Conservation (phyloP, 2,329 filamentous ascomycete genomes). For the Botrytis elliptica region DNA sequence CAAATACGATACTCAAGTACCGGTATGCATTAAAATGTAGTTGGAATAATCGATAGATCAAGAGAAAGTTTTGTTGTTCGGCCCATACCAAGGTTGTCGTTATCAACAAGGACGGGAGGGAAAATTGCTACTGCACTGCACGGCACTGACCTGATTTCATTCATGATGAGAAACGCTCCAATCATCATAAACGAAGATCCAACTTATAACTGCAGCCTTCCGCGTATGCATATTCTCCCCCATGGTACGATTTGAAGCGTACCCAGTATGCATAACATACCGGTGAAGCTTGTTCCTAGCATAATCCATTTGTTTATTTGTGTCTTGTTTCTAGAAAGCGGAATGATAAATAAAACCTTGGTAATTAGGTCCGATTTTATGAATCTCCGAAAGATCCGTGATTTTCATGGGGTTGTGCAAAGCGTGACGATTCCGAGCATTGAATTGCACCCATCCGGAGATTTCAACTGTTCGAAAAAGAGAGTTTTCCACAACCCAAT, state of each 20-base stretch:
- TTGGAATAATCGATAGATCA: background rate
- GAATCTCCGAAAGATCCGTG: background rate
- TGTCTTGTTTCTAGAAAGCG: background rate
- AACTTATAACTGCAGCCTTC: background rate
- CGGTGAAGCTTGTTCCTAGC: background rate
- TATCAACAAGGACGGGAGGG: background rate
- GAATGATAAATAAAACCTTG: background rate
- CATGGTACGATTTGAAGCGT: background rate
- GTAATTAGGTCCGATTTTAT: background rate
- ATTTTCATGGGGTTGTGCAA: background rate
- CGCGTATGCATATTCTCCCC: background rate
- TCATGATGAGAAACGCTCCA: background rate
- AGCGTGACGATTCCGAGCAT: background rate
- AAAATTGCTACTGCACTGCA: background rate
- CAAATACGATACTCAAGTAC: background rate
- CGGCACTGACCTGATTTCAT: background rate
- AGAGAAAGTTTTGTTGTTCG: background rate
- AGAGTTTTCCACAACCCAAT: background rate
- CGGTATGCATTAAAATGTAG: background rate
- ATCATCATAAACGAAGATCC: background rate
- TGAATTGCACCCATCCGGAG: background rate
- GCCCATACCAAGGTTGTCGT: slow-evolving; percentile 1
- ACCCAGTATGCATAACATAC: background rate
- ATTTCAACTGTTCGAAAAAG: background rate
- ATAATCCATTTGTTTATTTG: background rate